Evolutionary conservation across 2,329 filamentous ascomycete species (phyloP).

Genomic region (Talaromyces marneffei): DNA sequence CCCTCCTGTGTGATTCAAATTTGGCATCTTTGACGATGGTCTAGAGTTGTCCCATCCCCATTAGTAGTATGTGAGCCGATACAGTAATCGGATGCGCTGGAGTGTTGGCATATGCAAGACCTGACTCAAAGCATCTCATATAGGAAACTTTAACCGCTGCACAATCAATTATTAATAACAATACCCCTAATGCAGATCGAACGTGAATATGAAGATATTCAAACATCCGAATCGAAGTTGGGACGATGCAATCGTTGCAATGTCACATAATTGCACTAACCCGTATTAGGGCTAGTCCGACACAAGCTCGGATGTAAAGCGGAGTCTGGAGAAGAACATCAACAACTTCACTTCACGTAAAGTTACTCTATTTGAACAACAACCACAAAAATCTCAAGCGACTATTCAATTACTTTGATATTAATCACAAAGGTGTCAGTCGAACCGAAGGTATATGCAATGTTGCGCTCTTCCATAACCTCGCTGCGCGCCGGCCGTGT

Average conservation of each 20-base stretch:
- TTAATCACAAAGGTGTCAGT: neutral
- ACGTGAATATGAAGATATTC: neutral
- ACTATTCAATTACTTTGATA: neutral
- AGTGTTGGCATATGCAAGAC: neutral
- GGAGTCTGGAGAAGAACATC: slow-evolving; percentile 1
- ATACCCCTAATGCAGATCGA: neutral
- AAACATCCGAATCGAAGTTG: neutral
- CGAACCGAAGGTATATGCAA: neutral
- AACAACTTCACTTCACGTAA: neutral
- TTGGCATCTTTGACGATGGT: neutral
- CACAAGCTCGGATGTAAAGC: neutral
- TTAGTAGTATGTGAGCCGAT: neutral
- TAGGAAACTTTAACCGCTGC: neutral
- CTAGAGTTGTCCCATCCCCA: neutral
- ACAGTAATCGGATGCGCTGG: neutral
- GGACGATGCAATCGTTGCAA: neutral
- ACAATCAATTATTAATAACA: neutral
- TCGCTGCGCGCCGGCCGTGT: slow-evolving; percentile 17
- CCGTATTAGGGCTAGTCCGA: neutral
- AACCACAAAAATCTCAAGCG: neutral
- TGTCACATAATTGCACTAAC: neutral
- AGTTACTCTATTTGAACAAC: neutral
- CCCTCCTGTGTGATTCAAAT: neutral
- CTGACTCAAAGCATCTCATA: neutral
- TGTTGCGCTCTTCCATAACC: neutral